Evolutionary conservation across 495 filamentous ascomycete species (phyloP).

Genomic region (Amorphotheca resinae): DNA sequence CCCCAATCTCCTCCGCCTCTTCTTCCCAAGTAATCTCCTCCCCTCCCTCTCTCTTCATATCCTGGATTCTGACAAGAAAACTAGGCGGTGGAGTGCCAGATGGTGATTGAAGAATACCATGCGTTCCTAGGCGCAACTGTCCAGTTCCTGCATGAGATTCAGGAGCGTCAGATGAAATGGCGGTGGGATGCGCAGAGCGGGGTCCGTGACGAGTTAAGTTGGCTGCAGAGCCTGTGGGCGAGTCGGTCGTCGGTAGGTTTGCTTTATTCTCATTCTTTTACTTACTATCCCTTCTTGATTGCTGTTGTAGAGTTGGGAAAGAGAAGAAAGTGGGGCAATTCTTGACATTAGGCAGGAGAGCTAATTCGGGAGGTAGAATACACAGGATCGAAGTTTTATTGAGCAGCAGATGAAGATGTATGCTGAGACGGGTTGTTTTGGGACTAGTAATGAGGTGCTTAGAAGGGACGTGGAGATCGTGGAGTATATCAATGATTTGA

Average conservation of each 20-base stretch:
- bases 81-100: constrained; percentile 4
- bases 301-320: too few species aligned
- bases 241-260: constrained; percentile 11
- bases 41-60: neutral
- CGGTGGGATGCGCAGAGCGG: constrained; percentile 7
- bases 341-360: neutral
- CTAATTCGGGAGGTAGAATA: constrained; percentile 9
- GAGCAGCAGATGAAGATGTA: constrained; percentile 19
- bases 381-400: constrained; percentile 17
- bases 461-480: constrained; percentile 20
- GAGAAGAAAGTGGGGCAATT: neutral
- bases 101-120: constrained; percentile 13
- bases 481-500: constrained; percentile 27
- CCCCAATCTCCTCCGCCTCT: constrained; percentile 1
- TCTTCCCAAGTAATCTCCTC: too few species aligned
- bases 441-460: constrained; percentile 17
- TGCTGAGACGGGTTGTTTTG: constrained; percentile 14
- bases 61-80: too few species aligned
- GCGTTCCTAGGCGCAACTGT: constrained; percentile 14
- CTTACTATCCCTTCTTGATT: neutral
- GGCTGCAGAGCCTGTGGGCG: constrained; percentile 21
- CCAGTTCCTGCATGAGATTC: constrained; percentile 12
- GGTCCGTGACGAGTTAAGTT: constrained; percentile 12
- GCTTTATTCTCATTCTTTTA: neutral
- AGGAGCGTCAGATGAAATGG: constrained; percentile 13